phyloP scores from a whole-genome alignment of 2,329 filamentous ascomycete genomes.

The Sarocladium brachiariae region DNA sequence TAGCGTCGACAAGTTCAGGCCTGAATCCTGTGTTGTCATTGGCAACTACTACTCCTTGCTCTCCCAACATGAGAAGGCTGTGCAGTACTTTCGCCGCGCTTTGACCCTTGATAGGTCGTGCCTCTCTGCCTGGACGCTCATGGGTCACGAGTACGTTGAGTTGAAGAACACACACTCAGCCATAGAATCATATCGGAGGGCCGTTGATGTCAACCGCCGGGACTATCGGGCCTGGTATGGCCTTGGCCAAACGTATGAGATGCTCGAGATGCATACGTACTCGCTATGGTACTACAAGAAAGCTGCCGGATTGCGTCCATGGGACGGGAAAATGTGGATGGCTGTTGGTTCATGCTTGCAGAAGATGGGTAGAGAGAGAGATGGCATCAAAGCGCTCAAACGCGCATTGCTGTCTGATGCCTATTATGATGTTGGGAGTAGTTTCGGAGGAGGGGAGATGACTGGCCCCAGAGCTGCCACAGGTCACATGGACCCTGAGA shows the following conservation, averaged over 20 bases:
- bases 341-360: conserved; percentile 88
- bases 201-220: conserved; percentile 90
- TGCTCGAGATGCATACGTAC: conserved; percentile 96
- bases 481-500: conserved; percentile 75
- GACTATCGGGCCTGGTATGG: conserved; percentile 99
- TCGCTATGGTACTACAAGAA: conserved; percentile 97
- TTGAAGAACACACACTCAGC: conserved; percentile 98
- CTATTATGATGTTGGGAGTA: conserved; percentile 65
- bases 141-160: conserved; percentile 98
- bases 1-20: conserved; percentile 88
- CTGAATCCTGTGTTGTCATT: conserved; percentile 93
- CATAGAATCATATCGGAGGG: conserved; percentile 91
- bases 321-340: conserved; percentile 98
- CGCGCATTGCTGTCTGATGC: conserved; percentile 82
- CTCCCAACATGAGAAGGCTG: conserved; percentile 93
- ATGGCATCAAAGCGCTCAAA: conserved; percentile 93
- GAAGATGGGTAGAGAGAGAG: conserved; percentile 78
- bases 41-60: conserved; percentile 96
- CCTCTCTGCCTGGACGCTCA: conserved; percentile 92
- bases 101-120: conserved; percentile 85
- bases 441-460: conserved; percentile 39
- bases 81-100: conserved; percentile 94
- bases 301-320: conserved; percentile 84
- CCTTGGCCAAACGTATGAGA: conserved; percentile 91
- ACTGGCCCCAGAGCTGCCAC: conserved; percentile 43